phyloP scores from a whole-genome alignment of 768 basidiomycete species.

The Lenzites betulinus region DNA sequence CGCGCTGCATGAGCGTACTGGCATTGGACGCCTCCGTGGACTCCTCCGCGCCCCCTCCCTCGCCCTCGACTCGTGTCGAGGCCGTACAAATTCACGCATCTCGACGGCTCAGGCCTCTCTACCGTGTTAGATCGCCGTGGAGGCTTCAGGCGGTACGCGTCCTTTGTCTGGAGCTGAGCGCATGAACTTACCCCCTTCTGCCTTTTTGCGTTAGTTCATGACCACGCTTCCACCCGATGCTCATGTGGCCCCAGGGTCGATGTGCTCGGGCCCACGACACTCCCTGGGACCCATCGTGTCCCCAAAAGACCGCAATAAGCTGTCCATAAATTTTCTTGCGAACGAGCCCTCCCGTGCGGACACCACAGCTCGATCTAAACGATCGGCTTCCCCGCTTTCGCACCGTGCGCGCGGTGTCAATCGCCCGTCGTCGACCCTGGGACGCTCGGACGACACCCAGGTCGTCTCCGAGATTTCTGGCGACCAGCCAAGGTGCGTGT shows the following conservation, averaged over 20 bases:
- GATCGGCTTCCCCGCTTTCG: conserved; percentile 12
- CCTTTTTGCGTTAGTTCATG: neutral
- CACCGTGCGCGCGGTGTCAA: conserved; percentile 16
- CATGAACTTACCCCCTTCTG: neutral
- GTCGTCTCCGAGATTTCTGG: conserved; percentile 10
- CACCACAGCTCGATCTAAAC: neutral
- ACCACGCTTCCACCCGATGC: neutral
- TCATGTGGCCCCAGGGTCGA: conserved; percentile 2
- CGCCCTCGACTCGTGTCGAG: neutral
- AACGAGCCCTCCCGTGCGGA: conserved; percentile 8
- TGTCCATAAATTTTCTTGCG: conserved; percentile 21
- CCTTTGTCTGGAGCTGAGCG: neutral
- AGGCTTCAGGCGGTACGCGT: neutral
- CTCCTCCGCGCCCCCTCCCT: neutral
- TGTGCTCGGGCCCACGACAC: neutral
- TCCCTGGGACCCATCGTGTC: conserved; percentile 7
- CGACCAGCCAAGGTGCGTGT: conserved; percentile 23
- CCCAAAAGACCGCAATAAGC: conserved; percentile 17
- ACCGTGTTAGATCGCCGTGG: neutral
- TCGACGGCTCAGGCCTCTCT: neutral
- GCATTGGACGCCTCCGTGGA: neutral
- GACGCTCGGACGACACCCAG: conserved; percentile 10
- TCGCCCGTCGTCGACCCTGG: neutral
- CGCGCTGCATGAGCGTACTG: conserved; percentile 5
- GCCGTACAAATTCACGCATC: neutral